Evolutionary conservation across 2,329 filamentous ascomycete genomes (phyloP), one percentile per base, ranked within the genome.

Genomic region (Coniochaeta hoffmannii): DNA sequence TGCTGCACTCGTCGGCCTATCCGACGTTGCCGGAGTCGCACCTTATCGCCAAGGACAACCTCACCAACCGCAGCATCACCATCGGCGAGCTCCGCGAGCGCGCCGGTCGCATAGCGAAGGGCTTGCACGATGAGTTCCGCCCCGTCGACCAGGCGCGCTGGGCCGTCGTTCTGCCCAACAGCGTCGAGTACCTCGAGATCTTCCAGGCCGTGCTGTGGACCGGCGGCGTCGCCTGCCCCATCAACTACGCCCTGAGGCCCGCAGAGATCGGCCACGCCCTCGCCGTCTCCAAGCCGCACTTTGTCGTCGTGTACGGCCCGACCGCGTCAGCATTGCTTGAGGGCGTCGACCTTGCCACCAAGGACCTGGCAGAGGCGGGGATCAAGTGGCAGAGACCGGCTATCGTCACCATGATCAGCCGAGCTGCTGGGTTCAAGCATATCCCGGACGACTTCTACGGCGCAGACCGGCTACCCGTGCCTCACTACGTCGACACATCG

Each of bases 51-150:
- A 67, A 68, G 30, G 75, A 77, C 59, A 73, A 65, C 53, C 64
- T 76, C 28, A 74, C 73, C 5, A 71, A 74, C 59, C 69, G 75
- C n/a, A 74, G 69, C 56, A 68, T 76, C 31, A 75, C 73, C 0
- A 65, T 77, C 19, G 71, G 70, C n/a, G 66, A 73, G 56, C 65
- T 77, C 5, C 68, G 73, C 10, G 66, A 68, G 28, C 67, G 68
- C 10, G 70, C 74, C 2, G 73, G 73, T 1, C 65, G 69, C 26
- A 65, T 76, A 19, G 73, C 73, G 17, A 65, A 70, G 30, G 73
- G 74, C 1, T 60, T 76, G 14, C 58, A 65, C 14, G 59, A 65
- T 19, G 63, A 60, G 4, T 63, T 71, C 24, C 58, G 58, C 2
- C 71, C 71, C 5, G 53, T 56, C 24, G 69, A 73, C 50, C 70